Conservation (phyloP, 805 yeast genomes). For the Myxozyma melibiosi region DNA sequence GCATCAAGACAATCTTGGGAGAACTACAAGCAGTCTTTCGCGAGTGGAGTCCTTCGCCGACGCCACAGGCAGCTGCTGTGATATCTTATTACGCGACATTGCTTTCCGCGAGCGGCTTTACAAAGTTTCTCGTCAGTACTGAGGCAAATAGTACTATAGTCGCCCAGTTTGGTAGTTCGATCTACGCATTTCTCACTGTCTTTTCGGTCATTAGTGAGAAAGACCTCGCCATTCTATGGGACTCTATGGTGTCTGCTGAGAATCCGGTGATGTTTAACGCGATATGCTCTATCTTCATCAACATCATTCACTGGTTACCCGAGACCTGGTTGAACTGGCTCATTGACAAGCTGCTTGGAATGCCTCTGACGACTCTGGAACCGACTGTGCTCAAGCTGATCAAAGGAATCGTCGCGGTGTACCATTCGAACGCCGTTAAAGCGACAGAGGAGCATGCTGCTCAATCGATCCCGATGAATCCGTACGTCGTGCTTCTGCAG, state of each 20-base stretch:
- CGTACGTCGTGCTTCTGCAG: slow-evolving; percentile 15
- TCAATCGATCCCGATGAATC: slow-evolving; percentile 8
- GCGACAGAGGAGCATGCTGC: not conserved
- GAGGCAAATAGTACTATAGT: slow-evolving; percentile 20
- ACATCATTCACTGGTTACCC: slow-evolving; percentile 13
- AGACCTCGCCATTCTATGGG: slow-evolving; percentile 19
- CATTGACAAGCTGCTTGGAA: slow-evolving; percentile 1
- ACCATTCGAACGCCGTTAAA: not conserved
- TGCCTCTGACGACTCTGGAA: slow-evolving; percentile 14
- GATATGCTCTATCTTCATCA: slow-evolving; percentile 6
- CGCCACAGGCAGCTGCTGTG: not conserved
- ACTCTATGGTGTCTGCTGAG: slow-evolving; percentile 11
- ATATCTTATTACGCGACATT: not conserved
- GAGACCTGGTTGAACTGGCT: slow-evolving; percentile 21
- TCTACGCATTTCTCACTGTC: slow-evolving; percentile 13
- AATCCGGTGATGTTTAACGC: slow-evolving; percentile 7
- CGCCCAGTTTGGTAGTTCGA: slow-evolving; percentile 24
- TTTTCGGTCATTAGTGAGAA: slow-evolving; percentile 11
- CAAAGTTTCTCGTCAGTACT: slow-evolving; percentile 21
- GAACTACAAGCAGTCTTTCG: slow-evolving; percentile 15
- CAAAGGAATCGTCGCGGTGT: slow-evolving; percentile 10
- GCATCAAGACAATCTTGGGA: slow-evolving; percentile 14
- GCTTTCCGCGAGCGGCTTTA: slow-evolving; percentile 7
- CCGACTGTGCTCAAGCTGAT: slow-evolving; percentile 17
- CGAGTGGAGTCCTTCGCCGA: slow-evolving; percentile 6